Evolutionary conservation across 352 stramenopile species (phyloP).

Genomic region (Blastocystis sp.): DNA sequence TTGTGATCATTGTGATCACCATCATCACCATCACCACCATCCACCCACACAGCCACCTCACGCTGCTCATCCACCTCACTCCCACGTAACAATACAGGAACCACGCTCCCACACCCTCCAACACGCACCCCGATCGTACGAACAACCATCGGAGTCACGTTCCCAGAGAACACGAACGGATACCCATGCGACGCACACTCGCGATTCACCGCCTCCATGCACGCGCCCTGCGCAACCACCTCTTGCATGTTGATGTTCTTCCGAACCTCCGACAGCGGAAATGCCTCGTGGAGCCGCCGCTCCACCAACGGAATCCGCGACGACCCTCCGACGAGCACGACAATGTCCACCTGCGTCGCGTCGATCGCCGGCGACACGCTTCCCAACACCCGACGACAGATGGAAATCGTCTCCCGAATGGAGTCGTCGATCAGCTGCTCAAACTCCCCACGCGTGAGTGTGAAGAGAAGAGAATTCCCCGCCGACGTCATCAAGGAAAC

Average conservation of each 20-base stretch:
- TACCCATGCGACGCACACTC: not conserved
- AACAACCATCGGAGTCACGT: not conserved
- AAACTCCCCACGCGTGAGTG: not conserved
- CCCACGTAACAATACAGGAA: not conserved
- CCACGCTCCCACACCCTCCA: not conserved
- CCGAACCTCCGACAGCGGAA: not conserved
- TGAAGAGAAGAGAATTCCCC: not conserved
- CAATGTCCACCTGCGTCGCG: not conserved
- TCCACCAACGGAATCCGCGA: not conserved
- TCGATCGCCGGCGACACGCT: not conserved
- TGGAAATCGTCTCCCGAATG: not conserved
- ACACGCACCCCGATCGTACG: not conserved
- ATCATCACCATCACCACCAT: too few relatives aligned
- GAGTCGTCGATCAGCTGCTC: not conserved
- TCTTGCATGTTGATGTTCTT: not conserved
- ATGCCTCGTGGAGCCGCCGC: not conserved
- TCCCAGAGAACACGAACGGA: not conserved
- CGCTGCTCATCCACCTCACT: too few relatives aligned
- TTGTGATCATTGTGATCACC: too few relatives aligned
- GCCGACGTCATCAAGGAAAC: not conserved
- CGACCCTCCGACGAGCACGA: not conserved
- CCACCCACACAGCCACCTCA: too few relatives aligned
- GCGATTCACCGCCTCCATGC: not conserved
- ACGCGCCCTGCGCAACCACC: not conserved
- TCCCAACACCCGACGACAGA: not conserved